Evolutionary conservation across 2,329 filamentous ascomycete genomes (phyloP).

Genomic region (Hirsutella minnesotensis): DNA sequence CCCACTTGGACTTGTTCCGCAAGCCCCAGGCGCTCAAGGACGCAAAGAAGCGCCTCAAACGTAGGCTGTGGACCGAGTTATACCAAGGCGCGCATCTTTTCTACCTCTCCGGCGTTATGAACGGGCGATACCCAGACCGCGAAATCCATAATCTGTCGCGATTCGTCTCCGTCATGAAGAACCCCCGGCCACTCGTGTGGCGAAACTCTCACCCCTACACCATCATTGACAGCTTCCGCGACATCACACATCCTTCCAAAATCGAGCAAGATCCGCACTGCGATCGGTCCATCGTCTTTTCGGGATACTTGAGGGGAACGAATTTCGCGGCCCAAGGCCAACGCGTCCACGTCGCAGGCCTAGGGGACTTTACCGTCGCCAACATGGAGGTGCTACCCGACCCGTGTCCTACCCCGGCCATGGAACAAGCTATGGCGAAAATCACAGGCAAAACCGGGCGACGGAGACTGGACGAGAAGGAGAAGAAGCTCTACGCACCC

Average conservation of each 20-base stretch:
- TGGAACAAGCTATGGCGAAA: constrained; percentile 80
- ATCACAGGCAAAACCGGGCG: constrained; percentile 70
- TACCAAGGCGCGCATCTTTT: constrained; percentile 97
- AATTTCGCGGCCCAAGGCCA: constrained; percentile 84
- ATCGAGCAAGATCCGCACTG: constrained; percentile 83
- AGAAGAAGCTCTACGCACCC: constrained; percentile 89
- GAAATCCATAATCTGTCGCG: constrained; percentile 92
- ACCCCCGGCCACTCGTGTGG: constrained; percentile 91
- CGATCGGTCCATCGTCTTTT: constrained; percentile 81
- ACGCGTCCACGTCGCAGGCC: constrained; percentile 80
- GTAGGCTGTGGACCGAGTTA: constrained; percentile 90
- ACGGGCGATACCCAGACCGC: constrained; percentile 90
- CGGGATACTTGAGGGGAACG: constrained; percentile 87
- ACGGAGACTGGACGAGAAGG: constrained; percentile 82
- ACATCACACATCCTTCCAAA: constrained; percentile 85
- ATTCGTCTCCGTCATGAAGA: constrained; percentile 98
- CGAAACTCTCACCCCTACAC: constrained; percentile 92
- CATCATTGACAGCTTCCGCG: constrained; percentile 85
- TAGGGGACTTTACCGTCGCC: constrained; percentile 78
- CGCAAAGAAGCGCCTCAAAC: constrained; percentile 92
- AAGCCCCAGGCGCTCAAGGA: constrained; percentile 86
- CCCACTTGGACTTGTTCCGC: constrained; percentile 88
- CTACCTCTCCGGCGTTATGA: constrained; percentile 91
- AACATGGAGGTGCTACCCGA: constrained; percentile 82
- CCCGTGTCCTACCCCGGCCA: constrained; percentile 85